Evolutionary conservation across 2,329 filamentous ascomycete species (phyloP).

Genomic region (Curvularia lunata): DNA sequence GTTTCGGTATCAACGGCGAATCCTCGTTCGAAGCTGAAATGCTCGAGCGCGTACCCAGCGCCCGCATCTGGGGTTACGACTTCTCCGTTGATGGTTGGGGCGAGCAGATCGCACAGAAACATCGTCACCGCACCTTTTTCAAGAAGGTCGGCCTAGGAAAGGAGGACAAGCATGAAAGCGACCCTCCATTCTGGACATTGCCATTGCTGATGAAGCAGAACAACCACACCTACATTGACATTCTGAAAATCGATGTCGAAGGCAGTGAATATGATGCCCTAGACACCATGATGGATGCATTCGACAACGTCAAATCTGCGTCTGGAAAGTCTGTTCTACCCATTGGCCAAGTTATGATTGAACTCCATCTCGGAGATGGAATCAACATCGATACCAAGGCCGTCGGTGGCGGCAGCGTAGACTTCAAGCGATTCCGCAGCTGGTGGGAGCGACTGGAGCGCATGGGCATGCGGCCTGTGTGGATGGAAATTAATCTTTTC

Average conservation of each 20-base stretch:
- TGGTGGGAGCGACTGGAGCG: slow-evolving; percentile 45
- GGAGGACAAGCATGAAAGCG: slow-evolving; percentile 28
- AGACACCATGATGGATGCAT: slow-evolving; percentile 41
- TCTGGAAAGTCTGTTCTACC: slow-evolving; percentile 34
- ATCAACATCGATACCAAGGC: slow-evolving; percentile 11
- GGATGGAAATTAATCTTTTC: slow-evolving; percentile 46
- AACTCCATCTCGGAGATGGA: slow-evolving; percentile 39
- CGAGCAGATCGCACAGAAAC: slow-evolving; percentile 31
- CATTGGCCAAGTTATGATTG: slow-evolving; percentile 46
- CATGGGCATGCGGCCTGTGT: slow-evolving; percentile 45
- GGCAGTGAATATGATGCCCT: slow-evolving; percentile 41
- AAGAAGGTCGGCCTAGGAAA: slow-evolving; percentile 39
- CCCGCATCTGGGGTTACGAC: slow-evolving; percentile 44
- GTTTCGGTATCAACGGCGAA: slow-evolving; percentile 45
- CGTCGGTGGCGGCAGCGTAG: slow-evolving; percentile 25
- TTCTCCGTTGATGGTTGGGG: slow-evolving; percentile 43
- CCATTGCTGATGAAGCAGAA: slow-evolving; percentile 40
- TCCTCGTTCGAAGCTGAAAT: slow-evolving; percentile 46
- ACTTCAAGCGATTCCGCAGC: slow-evolving; percentile 36
- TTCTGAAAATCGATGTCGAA: slow-evolving; percentile 45
- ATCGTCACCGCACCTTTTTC: slow-evolving; percentile 39
- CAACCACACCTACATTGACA: slow-evolving; percentile 45
- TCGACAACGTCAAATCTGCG: slow-evolving; percentile 27
- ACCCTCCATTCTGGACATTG: slow-evolving; percentile 39
- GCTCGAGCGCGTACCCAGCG: slow-evolving; percentile 41